Evolutionary conservation across 305 asterid species (phyloP).

Genomic region (Caryopteris hybrid): DNA sequence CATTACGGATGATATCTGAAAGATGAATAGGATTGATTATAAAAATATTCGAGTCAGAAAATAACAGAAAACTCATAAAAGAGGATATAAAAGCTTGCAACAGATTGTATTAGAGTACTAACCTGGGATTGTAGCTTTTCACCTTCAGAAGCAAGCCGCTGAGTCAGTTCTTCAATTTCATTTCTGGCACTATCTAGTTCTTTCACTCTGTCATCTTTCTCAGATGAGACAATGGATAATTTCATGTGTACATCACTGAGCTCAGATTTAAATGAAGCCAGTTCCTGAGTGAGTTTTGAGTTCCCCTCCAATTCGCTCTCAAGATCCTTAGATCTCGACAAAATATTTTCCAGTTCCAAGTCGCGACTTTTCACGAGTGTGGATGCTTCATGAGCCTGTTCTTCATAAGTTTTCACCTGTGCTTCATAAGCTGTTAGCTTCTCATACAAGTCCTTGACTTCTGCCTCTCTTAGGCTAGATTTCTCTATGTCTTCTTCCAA

Average conservation of each 20-base stretch:
- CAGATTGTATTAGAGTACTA: slow-evolving; percentile 6
- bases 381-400: slow-evolving; percentile 49
- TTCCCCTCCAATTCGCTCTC: slow-evolving; percentile 47
- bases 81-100: background rate
- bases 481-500: slow-evolving; percentile 60
- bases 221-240: slow-evolving; percentile 42
- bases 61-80: background rate
- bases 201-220: slow-evolving; percentile 47
- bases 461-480: slow-evolving; percentile 51
- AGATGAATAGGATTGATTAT: background rate
- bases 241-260: slow-evolving; percentile 43
- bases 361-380: slow-evolving; percentile 37
- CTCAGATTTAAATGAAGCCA: slow-evolving; percentile 51
- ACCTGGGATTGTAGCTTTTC: slow-evolving; percentile 78
- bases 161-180: slow-evolving; percentile 50
- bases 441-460: slow-evolving; percentile 54
- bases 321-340: slow-evolving; percentile 38
- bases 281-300: slow-evolving; percentile 50
- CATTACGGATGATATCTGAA: slow-evolving; percentile 62
- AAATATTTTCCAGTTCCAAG: slow-evolving; percentile 45
- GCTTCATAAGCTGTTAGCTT: slow-evolving; percentile 54
- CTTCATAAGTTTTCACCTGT: slow-evolving; percentile 48
- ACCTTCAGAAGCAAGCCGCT: slow-evolving; percentile 52
- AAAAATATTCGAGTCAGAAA: background rate
- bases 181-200: slow-evolving; percentile 46